Evolutionary conservation across 225 moss, liverwort and hornwort genomes (phyloP), one percentile per base, ranked within the genome.

Genomic region (Pseudisothecium myosuroides): DNA sequence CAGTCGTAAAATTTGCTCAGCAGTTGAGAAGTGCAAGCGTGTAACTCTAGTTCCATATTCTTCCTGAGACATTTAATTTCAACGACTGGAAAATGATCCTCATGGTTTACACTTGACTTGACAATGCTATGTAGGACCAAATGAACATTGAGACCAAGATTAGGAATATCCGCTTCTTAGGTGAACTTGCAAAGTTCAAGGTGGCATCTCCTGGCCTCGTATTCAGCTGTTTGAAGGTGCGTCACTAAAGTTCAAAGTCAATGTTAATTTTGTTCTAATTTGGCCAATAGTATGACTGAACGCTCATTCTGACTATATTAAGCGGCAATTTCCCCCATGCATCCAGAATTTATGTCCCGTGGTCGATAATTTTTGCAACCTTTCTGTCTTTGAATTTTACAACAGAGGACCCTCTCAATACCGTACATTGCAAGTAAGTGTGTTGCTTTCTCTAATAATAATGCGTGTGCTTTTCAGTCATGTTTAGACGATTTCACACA

Each of bases 141-240:
- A 99, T 99, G 98, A 99, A 99, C 84, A 97, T 99, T 85, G 98
- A 99, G 82, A 99, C 97, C 85, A 97, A 97, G 93, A 99, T 99
- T 74, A 96, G 98, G 91, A 99, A 99, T 90, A 99, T 97, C 68
- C 95, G 98, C 47, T 99, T 99, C 84, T 82, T 99, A 76, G 97
- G 98, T 81, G 98, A 99, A 92, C 93, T 99, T 84, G 95, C 96
- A 28, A 99, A 99, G 84, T 99, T 99, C 88, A 99, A 96, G 90
- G 94, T 97, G 86, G 98, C 98, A 64, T 92, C 96, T 66, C 81
- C 98, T 72, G 95, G 96, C 66, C 95, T 99, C 73, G 91, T 99
- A 85, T 99, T 99, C 86, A 99, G 96, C 92, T 99, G 96, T 91
- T 94, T 99, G 76, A 99, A 99, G 96, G 96, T 95, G 76, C 74